These are phyloP conservation scores for Erysimum pusillum DNA, from an alignment of 441 rosid genomes.

Conservation along the genomic window DNA sequence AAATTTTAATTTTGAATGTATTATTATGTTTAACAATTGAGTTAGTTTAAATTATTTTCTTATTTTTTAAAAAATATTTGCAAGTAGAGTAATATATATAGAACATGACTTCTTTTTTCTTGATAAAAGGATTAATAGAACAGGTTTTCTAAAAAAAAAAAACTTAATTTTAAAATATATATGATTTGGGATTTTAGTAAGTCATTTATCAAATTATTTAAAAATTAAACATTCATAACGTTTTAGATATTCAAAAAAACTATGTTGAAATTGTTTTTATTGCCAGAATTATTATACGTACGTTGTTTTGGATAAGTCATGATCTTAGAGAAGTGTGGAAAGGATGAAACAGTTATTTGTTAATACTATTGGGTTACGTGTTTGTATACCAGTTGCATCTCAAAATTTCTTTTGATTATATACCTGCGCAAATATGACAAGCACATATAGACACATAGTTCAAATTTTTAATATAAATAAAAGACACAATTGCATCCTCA, in stretches of 20 bases:
- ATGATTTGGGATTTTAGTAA: background rate
- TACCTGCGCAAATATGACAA: background rate
- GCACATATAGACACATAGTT: background rate
- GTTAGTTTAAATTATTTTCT: background rate
- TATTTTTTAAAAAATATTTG: background rate
- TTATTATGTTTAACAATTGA: background rate
- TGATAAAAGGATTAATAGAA: too few species aligned
- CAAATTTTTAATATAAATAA: background rate
- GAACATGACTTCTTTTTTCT: too few species aligned
- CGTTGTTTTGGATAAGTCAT: background rate
- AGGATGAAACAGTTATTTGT: background rate
- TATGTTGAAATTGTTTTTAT: background rate
- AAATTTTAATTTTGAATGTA: background rate
- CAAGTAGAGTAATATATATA: background rate
- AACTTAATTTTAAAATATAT: background rate
- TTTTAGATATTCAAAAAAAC: background rate
- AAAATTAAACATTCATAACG: background rate
- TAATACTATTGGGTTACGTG: background rate
- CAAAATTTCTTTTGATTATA: too few species aligned
- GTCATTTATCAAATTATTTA: background rate
- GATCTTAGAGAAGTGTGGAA: background rate
- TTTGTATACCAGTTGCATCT: too few species aligned
- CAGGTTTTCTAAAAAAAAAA: too few species aligned
- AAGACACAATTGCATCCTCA: constrained; percentile 9
- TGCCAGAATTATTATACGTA: background rate